A percentile compares a stretch with the other conserved stretches of the same genome.
phyloP scores from a whole-genome alignment of 139 green algal genomes.

The Tetratostichococcus sp. region DNA sequence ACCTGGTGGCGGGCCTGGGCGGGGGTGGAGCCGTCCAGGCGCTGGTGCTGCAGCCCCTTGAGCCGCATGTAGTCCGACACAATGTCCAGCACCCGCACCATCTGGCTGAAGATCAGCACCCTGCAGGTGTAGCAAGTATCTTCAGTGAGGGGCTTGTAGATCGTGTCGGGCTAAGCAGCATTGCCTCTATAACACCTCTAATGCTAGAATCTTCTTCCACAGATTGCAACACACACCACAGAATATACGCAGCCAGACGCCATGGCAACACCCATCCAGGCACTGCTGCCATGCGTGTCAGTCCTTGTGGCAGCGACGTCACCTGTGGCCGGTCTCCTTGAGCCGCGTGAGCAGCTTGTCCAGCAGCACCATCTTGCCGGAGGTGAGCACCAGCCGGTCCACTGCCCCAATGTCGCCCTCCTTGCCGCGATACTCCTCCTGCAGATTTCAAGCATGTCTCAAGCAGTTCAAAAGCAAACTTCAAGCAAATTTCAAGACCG shows the following conservation, averaged over 20 bases:
- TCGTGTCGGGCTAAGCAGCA: no score
- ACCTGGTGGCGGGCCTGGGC: conserved; percentile 59
- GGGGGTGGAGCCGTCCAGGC: conserved; percentile 88
- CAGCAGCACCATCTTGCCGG: conserved; percentile 87
- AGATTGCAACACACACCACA: no score
- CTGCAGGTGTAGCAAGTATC: conserved; percentile 13
- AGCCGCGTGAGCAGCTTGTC: conserved; percentile 89
- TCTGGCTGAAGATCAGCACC: conserved; percentile 91
- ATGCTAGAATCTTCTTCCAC: no score
- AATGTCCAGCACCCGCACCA: conserved; percentile 93
- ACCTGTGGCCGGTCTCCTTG: conserved; percentile 73
- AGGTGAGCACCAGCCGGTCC: conserved; percentile 66
- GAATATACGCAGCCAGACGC: no score
- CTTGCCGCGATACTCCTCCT: conserved; percentile 57
- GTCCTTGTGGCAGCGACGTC: no score
- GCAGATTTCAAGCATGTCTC: not conserved
- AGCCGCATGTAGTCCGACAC: conserved; percentile 89
- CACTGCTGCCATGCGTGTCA: no score
- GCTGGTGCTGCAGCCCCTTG: conserved; percentile 80
- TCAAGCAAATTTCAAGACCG: no score
- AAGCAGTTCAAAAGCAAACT: not conserved
- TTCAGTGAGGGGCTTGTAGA: no score
- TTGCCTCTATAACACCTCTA: no score
- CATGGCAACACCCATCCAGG: no score
- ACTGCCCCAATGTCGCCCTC: conserved; percentile 42